Base-by-base conservation (phyloP, 1,139 yeast species). In the Yueomyces sp. region DNA sequence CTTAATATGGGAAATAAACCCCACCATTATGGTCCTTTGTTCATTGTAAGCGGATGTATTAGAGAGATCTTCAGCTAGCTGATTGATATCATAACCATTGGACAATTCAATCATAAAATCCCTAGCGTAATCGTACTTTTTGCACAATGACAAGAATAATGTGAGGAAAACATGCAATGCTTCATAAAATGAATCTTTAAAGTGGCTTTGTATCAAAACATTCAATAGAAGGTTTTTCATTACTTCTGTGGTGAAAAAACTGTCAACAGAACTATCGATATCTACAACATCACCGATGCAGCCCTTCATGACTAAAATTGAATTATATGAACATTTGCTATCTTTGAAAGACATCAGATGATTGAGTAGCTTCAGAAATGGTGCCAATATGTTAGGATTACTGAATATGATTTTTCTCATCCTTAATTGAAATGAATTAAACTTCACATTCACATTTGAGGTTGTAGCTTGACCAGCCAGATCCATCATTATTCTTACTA, bases 291-390 rank as follows among this genome's bases (percentile, higher is more conserved):
- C 86, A 36, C 66, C 66, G 38, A 68, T 48, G 41, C 89, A 70
- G 48, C 83, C 81, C 48, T 95, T 72, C 46, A 91, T 69, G 27
- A 89, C 78, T 50, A 89, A 65, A 41, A 91, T 82, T 5, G 95
- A 84, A 60, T 91, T 91, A 66, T 83, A 89, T 8, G 95, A 81
- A 60, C 97, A 89, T 55, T 93, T 81, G 36, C 93, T 84, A 56
- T 91, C 98, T 54, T 82, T 84, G 60, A 85, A 83, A 49, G 76
- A 70, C 53, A 89, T 79, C 33, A 91, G 72, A 59, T 85, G 91
- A 48, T 82, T 78, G 51, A 91, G 70, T 36, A 89, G 66, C 45
- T 76, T 78, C 52, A 91, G 66, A 51, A 87, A 81, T 33, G 95
- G 89, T 0, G 86, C 95, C 55, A 89, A 70, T 4, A 85, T 73